Evolutionary conservation across 2,329 filamentous ascomycete genomes (phyloP).

Genomic region (Microdochium paspali): DNA sequence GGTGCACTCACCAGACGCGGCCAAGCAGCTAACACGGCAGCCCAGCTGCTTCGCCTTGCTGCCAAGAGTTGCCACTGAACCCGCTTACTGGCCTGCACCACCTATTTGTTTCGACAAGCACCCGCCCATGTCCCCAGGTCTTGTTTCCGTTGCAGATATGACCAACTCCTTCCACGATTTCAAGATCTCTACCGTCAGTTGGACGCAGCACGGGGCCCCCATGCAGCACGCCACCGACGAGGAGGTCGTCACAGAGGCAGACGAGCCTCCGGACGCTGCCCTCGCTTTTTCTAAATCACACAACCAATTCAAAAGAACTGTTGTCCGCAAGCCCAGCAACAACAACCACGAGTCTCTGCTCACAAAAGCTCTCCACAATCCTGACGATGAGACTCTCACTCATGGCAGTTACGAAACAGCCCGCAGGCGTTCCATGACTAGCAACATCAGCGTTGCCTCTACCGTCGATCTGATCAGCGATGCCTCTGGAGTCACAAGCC

Average conservation of each 20-base stretch:
- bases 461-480: slow-evolving; percentile 93
- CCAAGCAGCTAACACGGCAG: not conserved
- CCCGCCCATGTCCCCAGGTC: not conserved
- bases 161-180: slow-evolving; percentile 24
- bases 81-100: not conserved
- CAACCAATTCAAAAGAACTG: slow-evolving; percentile 36
- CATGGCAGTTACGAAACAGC: slow-evolving; percentile 24
- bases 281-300: slow-evolving; percentile 14
- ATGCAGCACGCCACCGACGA: slow-evolving; percentile 36
- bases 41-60: not conserved
- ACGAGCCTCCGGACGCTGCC: slow-evolving; percentile 73
- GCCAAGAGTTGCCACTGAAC: not conserved
- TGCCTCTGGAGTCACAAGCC: slow-evolving; percentile 72
- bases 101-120: not conserved
- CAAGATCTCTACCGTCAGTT: slow-evolving; percentile 32
- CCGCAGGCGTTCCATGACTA: slow-evolving; percentile 60
- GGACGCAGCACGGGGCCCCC: slow-evolving; percentile 32
- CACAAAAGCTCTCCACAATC: slow-evolving; percentile 68
- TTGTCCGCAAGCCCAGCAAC: slow-evolving; percentile 36
- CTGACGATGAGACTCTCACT: slow-evolving; percentile 45
- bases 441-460: slow-evolving; percentile 71
- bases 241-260: slow-evolving; percentile 65
- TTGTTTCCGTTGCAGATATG: slow-evolving; percentile 14
- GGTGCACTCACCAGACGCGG: not conserved
- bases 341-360: slow-evolving; percentile 71